Evolutionary conservation across 768 basidiomycete species (phyloP), one percentile per base, ranked within the genome.

Genomic region (Hemileccinum impolitum): DNA sequence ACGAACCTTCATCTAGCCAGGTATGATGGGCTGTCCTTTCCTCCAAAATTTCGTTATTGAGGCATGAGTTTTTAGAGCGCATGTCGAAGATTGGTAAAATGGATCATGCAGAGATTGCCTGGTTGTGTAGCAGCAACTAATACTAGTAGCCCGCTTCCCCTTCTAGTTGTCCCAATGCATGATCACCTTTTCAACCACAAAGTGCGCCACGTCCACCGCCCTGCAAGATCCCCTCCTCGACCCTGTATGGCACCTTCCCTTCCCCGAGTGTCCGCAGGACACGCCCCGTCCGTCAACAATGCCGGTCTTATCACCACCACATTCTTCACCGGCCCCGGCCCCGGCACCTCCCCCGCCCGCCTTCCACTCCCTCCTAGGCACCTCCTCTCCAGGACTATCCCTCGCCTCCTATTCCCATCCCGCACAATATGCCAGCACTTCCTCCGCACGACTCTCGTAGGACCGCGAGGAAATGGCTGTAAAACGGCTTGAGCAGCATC

Each of bases 391-490:
- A 0, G 75, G 71, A 25, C 60, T 64, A 40, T 79, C 77, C n/a
- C 70, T 70, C 13, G 71, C 58, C 35, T 76, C 57, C 83, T 84
- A 85, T 1, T 60, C 23, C 74, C 74, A 73, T 1, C 79, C 84
- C 0, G 77, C 23, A 23, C 70, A 50, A 50, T 84, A 71, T 1
- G 72, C 65, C 4, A 79, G 42, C 3, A 76, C 62, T 26, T 77
- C 70, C 64, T 90, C 87, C 28, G 69, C 64, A 7, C 79, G 83
- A 39, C 79, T 37, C 64, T 88, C 82, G 83, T 4, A 81, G 78
- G 2, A 30, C 50, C 5, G 62, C 36, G 38, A 85, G 64, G 25
- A 79, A 40, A 52, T 68, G 72, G 4, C 59, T 51, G 61, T 85
- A 85, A 0, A 87, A 0, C 0, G 73, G 72, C 53, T 75, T 77